phyloP scores from a whole-genome alignment of 257 asterid genomes.

The Nicotiana otophora region DNA sequence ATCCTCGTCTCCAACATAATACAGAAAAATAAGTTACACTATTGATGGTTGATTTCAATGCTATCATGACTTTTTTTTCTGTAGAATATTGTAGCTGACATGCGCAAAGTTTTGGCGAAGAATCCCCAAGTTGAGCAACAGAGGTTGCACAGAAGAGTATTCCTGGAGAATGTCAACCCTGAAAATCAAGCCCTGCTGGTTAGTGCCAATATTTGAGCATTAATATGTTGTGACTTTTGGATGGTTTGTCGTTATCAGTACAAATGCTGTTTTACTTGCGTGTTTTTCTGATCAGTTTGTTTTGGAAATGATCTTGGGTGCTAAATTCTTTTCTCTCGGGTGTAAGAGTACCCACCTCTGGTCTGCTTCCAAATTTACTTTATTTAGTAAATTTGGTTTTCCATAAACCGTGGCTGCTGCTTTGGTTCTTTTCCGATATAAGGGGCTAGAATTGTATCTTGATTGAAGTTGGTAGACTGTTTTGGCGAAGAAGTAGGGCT shows the following conservation, averaged over 20 bases:
- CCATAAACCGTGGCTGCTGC: background rate
- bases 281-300: background rate
- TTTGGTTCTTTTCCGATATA: background rate
- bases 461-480: background rate
- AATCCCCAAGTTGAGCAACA: constrained; percentile 94
- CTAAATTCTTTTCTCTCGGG: background rate
- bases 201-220: constrained; percentile 29
- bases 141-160: constrained; percentile 86
- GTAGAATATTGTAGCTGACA: constrained; percentile 90
- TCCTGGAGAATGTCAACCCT: constrained; percentile 71
- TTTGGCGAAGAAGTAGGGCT: background rate
- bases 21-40: background rate
- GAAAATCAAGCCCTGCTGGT: constrained; percentile 92
- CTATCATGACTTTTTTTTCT: constrained; percentile 2
- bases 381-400: background rate
- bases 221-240: constrained; percentile 9
- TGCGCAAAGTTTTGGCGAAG: constrained; percentile 93
- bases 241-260: background rate
- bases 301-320: background rate
- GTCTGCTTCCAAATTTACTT: background rate
- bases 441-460: background rate
- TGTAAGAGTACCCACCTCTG: background rate
- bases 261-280: background rate
- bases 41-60: background rate
- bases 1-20: background rate